Evolutionary conservation across 192 early-diverging fungal genomes (phyloP), one percentile per base, ranked within the genome.

Genomic region (Entomortierella lignicola): DNA sequence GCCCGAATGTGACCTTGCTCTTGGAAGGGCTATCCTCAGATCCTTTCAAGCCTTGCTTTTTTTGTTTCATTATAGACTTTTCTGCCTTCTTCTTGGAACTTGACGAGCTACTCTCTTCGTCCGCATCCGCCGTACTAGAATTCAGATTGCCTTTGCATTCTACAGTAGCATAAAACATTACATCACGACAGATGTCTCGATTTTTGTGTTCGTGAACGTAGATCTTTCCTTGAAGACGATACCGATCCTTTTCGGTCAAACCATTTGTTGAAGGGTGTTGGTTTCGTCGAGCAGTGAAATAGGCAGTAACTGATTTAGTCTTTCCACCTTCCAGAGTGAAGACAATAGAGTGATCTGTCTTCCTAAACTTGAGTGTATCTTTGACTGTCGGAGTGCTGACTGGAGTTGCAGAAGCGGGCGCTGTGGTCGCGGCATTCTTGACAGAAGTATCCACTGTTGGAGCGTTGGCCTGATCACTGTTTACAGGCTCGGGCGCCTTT

Each of bases 151-250:
- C 25, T 18, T 34, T 44, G 43, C 63, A 52, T 20, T 79, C 92
- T 2, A 92, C 85, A 13, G 69, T 79, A 17, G 90, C 86, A 23
- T 73, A 81, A 58, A 93, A 94, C 4, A 83, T 51, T 27, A 95
- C 86, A 34, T 85, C 87, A 44, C 93, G 93, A 59, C 87, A 83
- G 37, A 90, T 83, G 83, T 96, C 94, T 0, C 89, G 89, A 71
- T 96, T 96, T 81, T 93, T 96, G 67, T 92, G 88, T 68, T 96
- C 92, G 60, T 94, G 91, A 17, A 93, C 88, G 66, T 89, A 92
- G 0, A 96, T 81, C 58, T 81, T 73, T 8, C 89, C 81, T 50
- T 87, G 77, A 58, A 84, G 84, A 18, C 70, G 53, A 12, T 63
- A 23, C 6, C 59, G 72, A 37, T 69, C 87, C 73, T 71, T 69